Percentiles rank a stretch among this genome's conserved stretches.
phyloP scores from a whole-genome alignment of 2,329 filamentous ascomycete species.

The Phaeosphaeria sp. region DNA sequence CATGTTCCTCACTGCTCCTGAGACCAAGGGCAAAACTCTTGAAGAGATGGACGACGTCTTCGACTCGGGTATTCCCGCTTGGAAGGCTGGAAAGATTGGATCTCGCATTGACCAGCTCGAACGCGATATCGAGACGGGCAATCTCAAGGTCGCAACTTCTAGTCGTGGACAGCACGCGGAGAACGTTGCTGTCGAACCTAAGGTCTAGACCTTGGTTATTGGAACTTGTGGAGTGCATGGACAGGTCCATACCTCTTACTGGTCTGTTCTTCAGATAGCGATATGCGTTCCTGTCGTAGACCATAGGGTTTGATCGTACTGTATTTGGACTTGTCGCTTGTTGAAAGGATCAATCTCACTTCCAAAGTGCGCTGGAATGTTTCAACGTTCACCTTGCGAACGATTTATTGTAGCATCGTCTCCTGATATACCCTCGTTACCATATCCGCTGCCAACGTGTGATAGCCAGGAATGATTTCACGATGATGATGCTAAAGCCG shows the following conservation, averaged over 20 bases:
- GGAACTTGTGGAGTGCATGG: no score
- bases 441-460: neutral
- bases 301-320: neutral
- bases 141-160: conserved; percentile 32
- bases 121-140: conserved; percentile 46
- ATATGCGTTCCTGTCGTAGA: neutral
- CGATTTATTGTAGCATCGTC: conserved; percentile 5
- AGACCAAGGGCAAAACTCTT: conserved; percentile 50
- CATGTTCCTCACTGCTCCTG: conserved; percentile 49
- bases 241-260: neutral
- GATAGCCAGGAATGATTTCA: neutral
- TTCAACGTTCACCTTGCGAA: neutral
- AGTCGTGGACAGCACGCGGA: conserved; percentile 11
- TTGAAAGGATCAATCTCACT: neutral
- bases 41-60: conserved; percentile 52
- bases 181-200: conserved; percentile 24
- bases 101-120: conserved; percentile 45
- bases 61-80: conserved; percentile 44
- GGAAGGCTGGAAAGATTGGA: conserved; percentile 36
- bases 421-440: conserved; percentile 2
- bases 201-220: conserved; percentile 11
- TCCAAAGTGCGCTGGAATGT: neutral
- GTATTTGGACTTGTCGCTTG: neutral
- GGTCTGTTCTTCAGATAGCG: neutral
- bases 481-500: neutral